Conservation (phyloP, 129 eudicot genomes). For the Flaveria bidentis region DNA sequence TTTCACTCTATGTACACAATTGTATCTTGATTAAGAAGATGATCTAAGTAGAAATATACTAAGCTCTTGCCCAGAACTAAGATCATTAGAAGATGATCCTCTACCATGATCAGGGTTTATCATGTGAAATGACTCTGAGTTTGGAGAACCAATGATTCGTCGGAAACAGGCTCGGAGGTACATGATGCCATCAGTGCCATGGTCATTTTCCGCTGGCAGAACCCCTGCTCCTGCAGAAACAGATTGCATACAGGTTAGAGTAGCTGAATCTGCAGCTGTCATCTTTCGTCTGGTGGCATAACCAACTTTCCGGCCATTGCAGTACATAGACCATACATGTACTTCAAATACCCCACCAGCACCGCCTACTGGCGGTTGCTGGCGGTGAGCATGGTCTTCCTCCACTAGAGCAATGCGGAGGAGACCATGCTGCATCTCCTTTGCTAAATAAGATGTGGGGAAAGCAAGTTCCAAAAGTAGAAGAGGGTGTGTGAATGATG, state of each 20-base stretch:
- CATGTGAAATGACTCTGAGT: constrained; percentile 47
- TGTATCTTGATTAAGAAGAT: constrained; percentile 19
- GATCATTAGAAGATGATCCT: neutral
- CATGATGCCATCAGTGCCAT: constrained; percentile 29
- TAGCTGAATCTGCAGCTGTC: constrained; percentile 32
- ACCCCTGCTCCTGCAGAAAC: constrained; percentile 46
- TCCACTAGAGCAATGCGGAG: constrained; percentile 47
- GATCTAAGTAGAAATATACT: constrained; percentile 47
- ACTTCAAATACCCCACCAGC: constrained; percentile 33
- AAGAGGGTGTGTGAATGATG: constrained; percentile 36
- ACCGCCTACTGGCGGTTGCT: neutral
- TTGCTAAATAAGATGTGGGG: constrained; percentile 40
- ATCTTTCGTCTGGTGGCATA: constrained; percentile 42
- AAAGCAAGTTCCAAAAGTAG: constrained; percentile 38
- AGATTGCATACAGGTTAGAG: constrained; percentile 40
- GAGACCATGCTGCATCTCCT: constrained; percentile 47
- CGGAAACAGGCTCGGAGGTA: constrained; percentile 41
- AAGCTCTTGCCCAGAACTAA: constrained; percentile 37
- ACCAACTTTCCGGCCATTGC: constrained; percentile 46
- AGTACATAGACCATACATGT: constrained; percentile 41
- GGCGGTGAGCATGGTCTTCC: constrained; percentile 24
- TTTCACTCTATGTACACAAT: neutral
- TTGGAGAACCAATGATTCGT: constrained; percentile 36
- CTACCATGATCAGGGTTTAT: constrained; percentile 36
- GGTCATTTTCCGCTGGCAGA: constrained; percentile 33